Evolutionary conservation across 2,329 filamentous ascomycete species (phyloP).

Genomic region (Elsinoe necatrix): DNA sequence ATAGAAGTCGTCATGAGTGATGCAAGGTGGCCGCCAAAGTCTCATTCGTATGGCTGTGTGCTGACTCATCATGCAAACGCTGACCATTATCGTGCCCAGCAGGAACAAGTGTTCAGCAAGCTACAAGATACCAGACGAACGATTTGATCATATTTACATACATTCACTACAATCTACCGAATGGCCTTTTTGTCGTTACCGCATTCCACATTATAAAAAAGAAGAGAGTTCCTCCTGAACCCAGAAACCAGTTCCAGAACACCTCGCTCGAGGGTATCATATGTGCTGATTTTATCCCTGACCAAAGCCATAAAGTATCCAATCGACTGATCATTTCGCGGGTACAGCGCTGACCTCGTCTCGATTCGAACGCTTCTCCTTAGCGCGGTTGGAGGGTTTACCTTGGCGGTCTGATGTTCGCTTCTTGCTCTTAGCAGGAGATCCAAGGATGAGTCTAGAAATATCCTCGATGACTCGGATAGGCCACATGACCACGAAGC

Average conservation of each 20-base stretch:
- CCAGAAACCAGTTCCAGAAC: background rate
- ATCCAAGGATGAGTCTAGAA: constrained; percentile 6
- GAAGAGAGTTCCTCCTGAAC: background rate
- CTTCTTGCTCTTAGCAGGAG: constrained; percentile 9
- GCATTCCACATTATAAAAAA: constrained; percentile 3
- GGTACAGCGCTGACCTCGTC: constrained; percentile 9
- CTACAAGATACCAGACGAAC: background rate
- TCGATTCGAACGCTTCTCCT: constrained; percentile 6
- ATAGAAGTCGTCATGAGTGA: no score
- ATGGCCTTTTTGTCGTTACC: background rate
- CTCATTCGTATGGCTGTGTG: no score
- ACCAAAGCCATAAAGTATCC: background rate
- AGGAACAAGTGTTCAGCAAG: no score
- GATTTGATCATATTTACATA: background rate
- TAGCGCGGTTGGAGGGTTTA: background rate
- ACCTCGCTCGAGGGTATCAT: background rate
- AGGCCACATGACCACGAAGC: constrained; percentile 8
- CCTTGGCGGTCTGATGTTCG: background rate
- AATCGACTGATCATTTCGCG: background rate
- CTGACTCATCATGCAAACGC: no score
- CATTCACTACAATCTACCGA: background rate
- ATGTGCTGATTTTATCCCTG: background rate
- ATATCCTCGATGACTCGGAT: constrained; percentile 11
- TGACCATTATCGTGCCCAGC: no score
- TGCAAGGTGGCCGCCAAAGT: no score